Base-by-base conservation (phyloP, 805 yeast genomes). In the Lachancea lanzarotensis region DNA sequence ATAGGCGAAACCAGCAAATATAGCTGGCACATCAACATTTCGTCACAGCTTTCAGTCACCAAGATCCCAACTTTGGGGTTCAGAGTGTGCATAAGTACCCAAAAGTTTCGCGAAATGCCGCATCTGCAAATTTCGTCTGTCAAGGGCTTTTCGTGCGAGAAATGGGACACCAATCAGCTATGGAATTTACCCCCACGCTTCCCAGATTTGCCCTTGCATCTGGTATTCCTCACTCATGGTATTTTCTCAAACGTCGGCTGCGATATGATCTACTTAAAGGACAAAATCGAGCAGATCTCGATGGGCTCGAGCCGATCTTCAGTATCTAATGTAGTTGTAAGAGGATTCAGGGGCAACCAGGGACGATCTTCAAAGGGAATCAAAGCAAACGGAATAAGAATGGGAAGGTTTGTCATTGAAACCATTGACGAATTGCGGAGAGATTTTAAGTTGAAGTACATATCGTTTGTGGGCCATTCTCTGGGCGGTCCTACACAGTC, bases 391-490 rank as follows among this genome's bases (percentile, higher is more conserved):
- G 98, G 98, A 2, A 74, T 79, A 45, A 67, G 95, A 31, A 76
- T 90, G 20, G 98, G 88, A 0, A 81, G 82, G 48, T 87, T 74
- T 62, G 67, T 91, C 19, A 40, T 67, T 10, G 48, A 61, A 8
- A 45, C 60, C 1, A 72, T 81, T 4, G 69, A 74, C 33, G 81
- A 78, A 26, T 67, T 83, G 38, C 61, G 65, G 4, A 50, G 59
- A 11, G 47, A 52, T 8, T 70, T 68, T 19, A 55, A 68, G 4
- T 79, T 87, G 7, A 63, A 65, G 11, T 79, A 78, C 54, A 78
- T 91, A 3, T 91, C 98, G 2, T 90, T 93, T 56, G 70, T 93
- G 17, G 95, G 93, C 1, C 98, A 93, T 64, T 91, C 98, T 0
- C 68, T 93, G 20, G 98, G 98, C 15, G 98, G 98, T 0, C 76